Percentiles rank a stretch among this genome's conserved stretches.
Evolutionary conservation across 257 asterid species (phyloP).

Genomic region (Solanum peruvianum): DNA sequence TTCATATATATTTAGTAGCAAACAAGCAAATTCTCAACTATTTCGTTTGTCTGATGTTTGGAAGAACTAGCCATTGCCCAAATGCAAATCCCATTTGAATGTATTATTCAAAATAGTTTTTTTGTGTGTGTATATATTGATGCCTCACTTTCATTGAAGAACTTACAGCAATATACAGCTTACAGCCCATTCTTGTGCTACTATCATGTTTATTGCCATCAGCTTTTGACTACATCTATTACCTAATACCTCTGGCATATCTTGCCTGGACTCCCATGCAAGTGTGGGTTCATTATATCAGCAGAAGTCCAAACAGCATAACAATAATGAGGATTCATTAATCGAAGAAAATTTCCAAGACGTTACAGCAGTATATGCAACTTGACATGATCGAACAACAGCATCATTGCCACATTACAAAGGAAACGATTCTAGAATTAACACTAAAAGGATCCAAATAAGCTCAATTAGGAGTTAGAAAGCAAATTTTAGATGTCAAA

Average conservation of each 20-base stretch:
- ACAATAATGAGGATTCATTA: background rate
- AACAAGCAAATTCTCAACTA: background rate
- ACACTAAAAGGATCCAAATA: background rate
- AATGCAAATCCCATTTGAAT: background rate
- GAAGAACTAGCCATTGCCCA: background rate
- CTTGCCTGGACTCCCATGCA: background rate
- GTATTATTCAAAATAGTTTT: too few species aligned
- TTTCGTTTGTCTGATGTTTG: background rate
- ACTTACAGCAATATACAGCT: too few species aligned
- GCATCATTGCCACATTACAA: background rate
- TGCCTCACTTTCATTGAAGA: too few species aligned
- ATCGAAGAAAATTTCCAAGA: background rate
- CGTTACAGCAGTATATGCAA: background rate
- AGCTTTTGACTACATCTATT: background rate
- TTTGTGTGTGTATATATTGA: too few species aligned
- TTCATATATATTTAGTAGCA: background rate
- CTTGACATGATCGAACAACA: background rate
- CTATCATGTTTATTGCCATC: background rate
- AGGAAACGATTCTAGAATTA: background rate
- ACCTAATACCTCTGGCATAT: background rate
- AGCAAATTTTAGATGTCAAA: background rate
- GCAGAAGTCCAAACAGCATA: background rate
- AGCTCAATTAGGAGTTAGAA: background rate
- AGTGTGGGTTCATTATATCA: background rate
- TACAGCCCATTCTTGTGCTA: background rate